These are phyloP conservation scores for Tuctoria greenei DNA, from an alignment of 176 grass and related monocot species.

Conservation along the genomic window DNA sequence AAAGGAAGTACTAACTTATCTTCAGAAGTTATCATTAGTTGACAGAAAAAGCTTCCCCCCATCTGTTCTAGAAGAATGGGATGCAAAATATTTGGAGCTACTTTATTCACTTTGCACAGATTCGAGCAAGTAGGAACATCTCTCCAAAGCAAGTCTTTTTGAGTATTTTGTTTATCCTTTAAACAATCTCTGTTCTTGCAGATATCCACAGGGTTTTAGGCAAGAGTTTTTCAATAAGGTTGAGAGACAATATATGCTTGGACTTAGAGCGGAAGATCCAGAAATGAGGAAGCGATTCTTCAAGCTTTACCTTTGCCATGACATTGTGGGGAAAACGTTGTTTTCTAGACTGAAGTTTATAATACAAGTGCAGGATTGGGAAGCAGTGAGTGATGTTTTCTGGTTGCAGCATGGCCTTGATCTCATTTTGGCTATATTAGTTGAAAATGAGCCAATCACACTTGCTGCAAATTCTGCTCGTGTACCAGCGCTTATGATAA, in stretches of 20 bases:
- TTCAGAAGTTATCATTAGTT: constrained; percentile 94
- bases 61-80: constrained; percentile 83
- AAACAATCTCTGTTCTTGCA: constrained; percentile 51
- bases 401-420: constrained; percentile 98
- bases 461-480: constrained; percentile 94
- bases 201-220: constrained; percentile 65
- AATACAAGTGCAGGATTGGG: constrained; percentile 95
- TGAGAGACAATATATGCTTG: constrained; percentile 91
- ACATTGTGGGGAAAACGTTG: constrained; percentile 63
- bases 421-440: constrained; percentile 92
- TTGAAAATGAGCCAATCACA: constrained; percentile 87
- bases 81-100: constrained; percentile 86
- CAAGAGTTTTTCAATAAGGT: constrained; percentile 93
- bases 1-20: constrained; percentile 90
- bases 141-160: constrained; percentile 20
- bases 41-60: constrained; percentile 79
- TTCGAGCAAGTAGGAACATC: constrained; percentile 73
- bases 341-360: constrained; percentile 96
- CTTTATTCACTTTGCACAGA: constrained; percentile 87
- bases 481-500: constrained; percentile 71
- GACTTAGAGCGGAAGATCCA: constrained; percentile 91
- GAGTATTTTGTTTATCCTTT: constrained; percentile 27
- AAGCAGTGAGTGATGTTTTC: constrained; percentile 92
- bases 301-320: constrained; percentile 90
- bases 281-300: constrained; percentile 88